Percentiles rank a stretch among this genome's conserved stretches.
These are phyloP conservation scores for Nematocida parisii DNA, from an alignment of 371 early-diverging fungal species.

Conservation along the genomic window DNA sequence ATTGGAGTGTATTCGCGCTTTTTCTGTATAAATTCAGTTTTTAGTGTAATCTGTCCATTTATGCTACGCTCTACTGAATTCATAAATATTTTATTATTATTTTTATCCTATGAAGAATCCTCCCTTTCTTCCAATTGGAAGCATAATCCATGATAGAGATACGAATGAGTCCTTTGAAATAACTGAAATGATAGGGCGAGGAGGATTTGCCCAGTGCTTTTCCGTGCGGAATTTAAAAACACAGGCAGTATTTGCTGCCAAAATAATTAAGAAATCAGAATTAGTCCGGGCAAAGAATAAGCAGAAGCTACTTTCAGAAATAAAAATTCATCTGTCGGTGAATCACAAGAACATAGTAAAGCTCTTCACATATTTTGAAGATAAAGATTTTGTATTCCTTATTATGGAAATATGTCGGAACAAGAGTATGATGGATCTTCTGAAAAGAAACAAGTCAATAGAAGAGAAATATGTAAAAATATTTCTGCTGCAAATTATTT, in stretches of 20 bases:
- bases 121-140: constrained; percentile 58
- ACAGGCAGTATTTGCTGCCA: constrained; percentile 74
- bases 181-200: constrained; percentile 71
- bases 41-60: too few species aligned
- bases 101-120: constrained; percentile 53
- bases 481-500: constrained; percentile 78
- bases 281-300: constrained; percentile 60
- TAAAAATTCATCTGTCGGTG: constrained; percentile 78
- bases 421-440: constrained; percentile 78
- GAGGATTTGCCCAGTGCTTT: constrained; percentile 81
- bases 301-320: constrained; percentile 74
- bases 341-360: constrained; percentile 80
- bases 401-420: constrained; percentile 87
- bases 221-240: constrained; percentile 71
- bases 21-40: too few species aligned
- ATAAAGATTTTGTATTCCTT: constrained; percentile 80
- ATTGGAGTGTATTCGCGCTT: too few species aligned
- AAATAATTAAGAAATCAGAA: constrained; percentile 72
- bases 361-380: constrained; percentile 80
- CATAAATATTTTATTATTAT: constrained; percentile 56
- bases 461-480: constrained; percentile 83
- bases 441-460: constrained; percentile 75
- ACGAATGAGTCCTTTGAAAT: constrained; percentile 57
- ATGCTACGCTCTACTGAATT: neutral
- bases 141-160: constrained; percentile 60